A percentile compares a stretch with the other conserved stretches of the same genome.
Evolutionary conservation across 345 rosid genomes (phyloP).

Genomic region (Salix viminalis): DNA sequence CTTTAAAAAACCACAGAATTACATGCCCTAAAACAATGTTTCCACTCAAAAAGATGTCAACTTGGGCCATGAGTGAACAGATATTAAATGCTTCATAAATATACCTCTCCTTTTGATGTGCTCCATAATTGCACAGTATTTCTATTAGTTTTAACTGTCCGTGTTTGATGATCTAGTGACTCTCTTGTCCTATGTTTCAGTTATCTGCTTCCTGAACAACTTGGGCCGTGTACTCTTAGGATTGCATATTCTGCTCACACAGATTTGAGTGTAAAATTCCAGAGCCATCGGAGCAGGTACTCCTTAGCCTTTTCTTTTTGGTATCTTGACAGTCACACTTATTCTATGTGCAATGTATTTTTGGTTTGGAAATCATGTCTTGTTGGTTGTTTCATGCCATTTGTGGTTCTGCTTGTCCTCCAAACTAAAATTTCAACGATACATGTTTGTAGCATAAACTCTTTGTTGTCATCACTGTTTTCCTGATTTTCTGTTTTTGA

Average conservation of each 20-base stretch:
- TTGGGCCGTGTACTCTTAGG: constrained; percentile 75
- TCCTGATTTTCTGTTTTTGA: constrained; percentile 2
- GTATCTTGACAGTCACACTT: neutral
- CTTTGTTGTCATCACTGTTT: neutral
- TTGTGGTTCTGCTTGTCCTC: neutral
- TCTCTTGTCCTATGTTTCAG: constrained; percentile 36
- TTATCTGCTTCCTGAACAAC: constrained; percentile 75
- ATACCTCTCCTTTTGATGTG: neutral
- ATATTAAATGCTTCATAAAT: neutral
- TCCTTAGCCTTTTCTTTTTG: neutral
- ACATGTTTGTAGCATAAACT: neutral
- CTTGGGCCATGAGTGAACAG: neutral
- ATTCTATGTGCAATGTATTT: neutral
- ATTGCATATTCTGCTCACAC: constrained; percentile 98
- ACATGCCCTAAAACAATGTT: neutral
- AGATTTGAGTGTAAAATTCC: constrained; percentile 96
- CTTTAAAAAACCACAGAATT: neutral
- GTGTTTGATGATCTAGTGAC: constrained; percentile 6
- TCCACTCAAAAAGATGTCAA: neutral
- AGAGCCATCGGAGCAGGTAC: constrained; percentile 97
- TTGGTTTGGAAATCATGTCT: neutral
- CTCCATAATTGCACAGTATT: neutral
- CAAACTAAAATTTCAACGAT: neutral
- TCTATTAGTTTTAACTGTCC: neutral
- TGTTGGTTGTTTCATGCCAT: neutral